Evolutionary conservation across 805 yeast genomes (phyloP).

Genomic region (Scheffersomyces coipomensis): DNA sequence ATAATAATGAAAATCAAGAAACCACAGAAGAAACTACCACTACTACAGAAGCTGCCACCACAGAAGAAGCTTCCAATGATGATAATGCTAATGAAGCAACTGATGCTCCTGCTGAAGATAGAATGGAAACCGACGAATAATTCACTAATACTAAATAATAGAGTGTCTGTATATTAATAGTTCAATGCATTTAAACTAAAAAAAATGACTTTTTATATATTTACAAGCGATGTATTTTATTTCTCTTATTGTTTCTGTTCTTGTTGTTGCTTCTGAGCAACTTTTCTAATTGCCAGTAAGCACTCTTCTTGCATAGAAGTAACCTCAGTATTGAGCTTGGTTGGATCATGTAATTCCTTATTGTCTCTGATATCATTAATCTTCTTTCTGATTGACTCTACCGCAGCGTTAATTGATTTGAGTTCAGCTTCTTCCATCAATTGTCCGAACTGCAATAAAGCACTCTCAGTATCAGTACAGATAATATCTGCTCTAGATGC

Average conservation of each 20-base stretch:
- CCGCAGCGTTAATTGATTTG: conserved; percentile 14
- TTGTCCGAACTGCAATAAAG: conserved; percentile 67
- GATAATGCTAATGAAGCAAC: conserved; percentile 6
- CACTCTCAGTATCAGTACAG: conserved; percentile 85
- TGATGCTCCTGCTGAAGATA: conserved; percentile 19
- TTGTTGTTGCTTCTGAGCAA: conserved; percentile 34
- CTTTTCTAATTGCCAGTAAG: conserved; percentile 37
- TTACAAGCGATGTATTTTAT: background rate
- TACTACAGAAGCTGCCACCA: conserved; percentile 7
- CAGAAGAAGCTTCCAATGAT: conserved; percentile 9
- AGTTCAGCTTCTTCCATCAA: conserved; percentile 51
- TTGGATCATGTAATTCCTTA: conserved; percentile 30
- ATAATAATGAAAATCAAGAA: conserved; percentile 12
- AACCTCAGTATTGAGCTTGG: conserved; percentile 31
- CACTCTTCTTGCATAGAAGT: conserved; percentile 36
- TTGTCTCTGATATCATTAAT: conserved; percentile 33
- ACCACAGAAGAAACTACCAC: conserved; percentile 1
- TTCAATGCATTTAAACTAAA: background rate
- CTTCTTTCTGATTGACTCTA: conserved; percentile 22
- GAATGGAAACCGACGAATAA: conserved; percentile 41
- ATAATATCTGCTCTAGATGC: conserved; percentile 77
- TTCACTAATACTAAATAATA: conserved; percentile 3
- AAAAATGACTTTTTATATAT: conserved; percentile 1
- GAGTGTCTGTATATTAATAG: background rate
- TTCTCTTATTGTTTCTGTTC: conserved; percentile 5